Evolutionary conservation across 345 rosid species (phyloP), one percentile per base, ranked within the genome.

Genomic region (Boechera divaricarpa): DNA sequence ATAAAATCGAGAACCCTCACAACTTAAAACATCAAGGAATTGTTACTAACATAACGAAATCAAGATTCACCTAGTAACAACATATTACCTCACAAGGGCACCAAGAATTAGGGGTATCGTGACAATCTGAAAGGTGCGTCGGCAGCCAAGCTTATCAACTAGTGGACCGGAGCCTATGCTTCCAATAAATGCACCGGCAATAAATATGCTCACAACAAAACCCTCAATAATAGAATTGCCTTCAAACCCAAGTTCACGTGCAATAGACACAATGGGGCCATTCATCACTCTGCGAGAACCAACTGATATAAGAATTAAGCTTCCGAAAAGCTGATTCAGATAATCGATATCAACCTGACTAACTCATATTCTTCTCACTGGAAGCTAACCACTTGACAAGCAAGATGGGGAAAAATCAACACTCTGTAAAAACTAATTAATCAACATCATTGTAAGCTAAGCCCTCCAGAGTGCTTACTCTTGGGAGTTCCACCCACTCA

Each of bases 121-220:
- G 77, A 55, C 90, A 59, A 88, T 75, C 77, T 91, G 97, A 77
- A 91, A 82, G 31, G 93, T 86, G 29, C 88, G 87, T 0, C 93
- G 84, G 75, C 85, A 88, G 48, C 97, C 94, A 31, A 91, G 80
- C 70, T 80, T 87, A 78, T 91, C 92, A 7, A 70, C 86, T 8
- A 91, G 61, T 32, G 86, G 81, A 72, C 93, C 88, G 35, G 83
- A 80, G 79, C 79, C 63, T 73, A 91, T 31, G 84, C 94, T 88
- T 65, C 97, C 97, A 65, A 91, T 5, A 70, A 91, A 89, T 16
- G 94, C 97, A 62, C 97, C 97, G 0, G 80, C 91, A 57, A 91
- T 88, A 62, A 89, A 91, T 35, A 91, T 87, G 86, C 97, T 91
- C 35, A 91, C 94, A 38, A 89, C 93, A 67, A 91, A 86, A 56